Conservation (phyloP, 345 rosid species). For the Nephelium lappaceum region DNA sequence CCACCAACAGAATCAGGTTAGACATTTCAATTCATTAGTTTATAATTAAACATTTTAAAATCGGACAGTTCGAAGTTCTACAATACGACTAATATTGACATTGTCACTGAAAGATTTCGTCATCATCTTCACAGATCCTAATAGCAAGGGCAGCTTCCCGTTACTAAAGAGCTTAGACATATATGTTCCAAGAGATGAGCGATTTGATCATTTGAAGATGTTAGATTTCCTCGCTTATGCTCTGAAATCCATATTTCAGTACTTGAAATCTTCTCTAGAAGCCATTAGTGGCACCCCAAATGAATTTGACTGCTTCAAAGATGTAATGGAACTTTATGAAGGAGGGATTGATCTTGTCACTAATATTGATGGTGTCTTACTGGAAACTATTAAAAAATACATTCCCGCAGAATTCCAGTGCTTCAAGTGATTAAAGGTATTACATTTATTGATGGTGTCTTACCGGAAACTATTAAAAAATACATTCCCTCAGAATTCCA, state of each 20-base stretch:
- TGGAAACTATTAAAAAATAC: no score
- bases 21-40: no score
- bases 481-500: no score
- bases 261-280: slow-evolving; percentile 51
- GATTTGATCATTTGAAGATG: slow-evolving; percentile 69
- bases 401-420: slow-evolving; percentile 57
- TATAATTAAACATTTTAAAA: no score
- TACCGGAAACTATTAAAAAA: no score
- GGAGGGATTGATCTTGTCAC: slow-evolving; percentile 57
- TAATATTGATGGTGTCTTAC: slow-evolving; percentile 46
- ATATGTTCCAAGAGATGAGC: slow-evolving; percentile 80
- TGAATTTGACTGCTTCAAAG: slow-evolving; percentile 60
- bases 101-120: background rate
- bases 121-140: slow-evolving; percentile 46
- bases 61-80: no score
- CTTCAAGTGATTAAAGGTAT: slow-evolving; percentile 78
- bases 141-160: slow-evolving; percentile 54
- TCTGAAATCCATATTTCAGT: slow-evolving; percentile 56
- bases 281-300: slow-evolving; percentile 47
- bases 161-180: slow-evolving; percentile 42
- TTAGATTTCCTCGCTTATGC: no score
- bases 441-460: no score
- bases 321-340: slow-evolving; percentile 49
- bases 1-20: slow-evolving; percentile 49
- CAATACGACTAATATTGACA: no score